Conservation (phyloP, 768 basidiomycete species). For the Lactarius akahatsu region DNA sequence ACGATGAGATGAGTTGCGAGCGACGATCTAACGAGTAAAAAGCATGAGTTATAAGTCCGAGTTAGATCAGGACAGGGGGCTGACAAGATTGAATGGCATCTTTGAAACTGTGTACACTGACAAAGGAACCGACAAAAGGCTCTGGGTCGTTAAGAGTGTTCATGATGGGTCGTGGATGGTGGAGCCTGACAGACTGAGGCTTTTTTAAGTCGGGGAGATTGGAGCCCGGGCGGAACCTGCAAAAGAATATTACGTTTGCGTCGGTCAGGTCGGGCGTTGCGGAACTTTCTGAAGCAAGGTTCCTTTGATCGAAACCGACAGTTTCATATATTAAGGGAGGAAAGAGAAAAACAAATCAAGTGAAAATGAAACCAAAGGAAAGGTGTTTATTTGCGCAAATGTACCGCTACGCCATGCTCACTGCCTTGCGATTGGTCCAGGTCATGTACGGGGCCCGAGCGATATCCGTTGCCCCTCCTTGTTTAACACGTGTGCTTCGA, state of each 20-base stretch:
- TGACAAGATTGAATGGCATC: constrained; percentile 24
- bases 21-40: constrained; percentile 24
- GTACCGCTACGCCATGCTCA: constrained; percentile 37
- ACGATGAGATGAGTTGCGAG: constrained; percentile 20
- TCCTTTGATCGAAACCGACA: neutral
- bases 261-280: constrained; percentile 2
- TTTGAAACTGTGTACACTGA: constrained; percentile 24
- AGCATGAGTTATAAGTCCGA: neutral
- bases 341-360: constrained; percentile 6
- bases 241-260: constrained; percentile 7
- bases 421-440: constrained; percentile 82
- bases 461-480: constrained; percentile 54
- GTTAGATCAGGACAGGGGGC: constrained; percentile 7
- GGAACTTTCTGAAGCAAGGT: neutral
- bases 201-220: constrained; percentile 1
- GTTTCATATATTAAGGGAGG: constrained; percentile 17
- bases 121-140: constrained; percentile 20
- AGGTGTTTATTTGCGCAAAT: constrained; percentile 19
- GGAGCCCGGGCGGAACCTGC: constrained; percentile 22
- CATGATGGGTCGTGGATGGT: constrained; percentile 17
- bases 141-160: constrained; percentile 6
- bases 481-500: constrained; percentile 67
- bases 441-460: constrained; percentile 82
- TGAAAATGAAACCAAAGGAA: neutral
- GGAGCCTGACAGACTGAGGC: neutral